Evolutionary conservation across 768 basidiomycete species (phyloP).

Genomic region (Dacryopinax spathularia): DNA sequence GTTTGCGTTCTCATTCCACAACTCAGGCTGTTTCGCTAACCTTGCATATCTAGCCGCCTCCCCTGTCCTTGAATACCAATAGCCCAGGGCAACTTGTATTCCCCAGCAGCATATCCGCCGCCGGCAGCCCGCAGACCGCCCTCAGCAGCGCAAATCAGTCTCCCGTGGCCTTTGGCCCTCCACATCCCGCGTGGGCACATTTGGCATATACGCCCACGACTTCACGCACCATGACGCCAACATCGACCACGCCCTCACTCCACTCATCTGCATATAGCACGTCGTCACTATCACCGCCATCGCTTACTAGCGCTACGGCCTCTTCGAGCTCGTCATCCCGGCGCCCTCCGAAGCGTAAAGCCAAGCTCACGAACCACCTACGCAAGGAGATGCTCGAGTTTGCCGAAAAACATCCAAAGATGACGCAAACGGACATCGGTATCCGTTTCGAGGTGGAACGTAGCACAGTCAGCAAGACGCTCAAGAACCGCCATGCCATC

Average conservation of each 20-base stretch:
- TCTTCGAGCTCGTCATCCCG: background rate
- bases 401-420: conserved; percentile 46
- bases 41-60: background rate
- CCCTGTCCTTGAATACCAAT: background rate
- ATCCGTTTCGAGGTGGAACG: conserved; percentile 63
- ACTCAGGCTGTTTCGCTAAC: background rate
- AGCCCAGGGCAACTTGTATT: background rate
- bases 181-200: background rate
- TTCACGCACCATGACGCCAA: background rate
- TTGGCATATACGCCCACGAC: background rate
- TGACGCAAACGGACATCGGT: conserved; percentile 76
- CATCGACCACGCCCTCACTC: background rate
- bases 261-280: conserved; percentile 1
- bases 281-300: background rate
- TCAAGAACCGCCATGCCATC: conserved; percentile 32
- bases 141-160: background rate
- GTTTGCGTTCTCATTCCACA: background rate
- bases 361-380: conserved; percentile 49
- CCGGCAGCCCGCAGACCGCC: background rate
- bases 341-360: conserved; percentile 11
- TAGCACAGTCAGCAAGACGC: conserved; percentile 86
- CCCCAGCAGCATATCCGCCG: background rate
- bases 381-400: conserved; percentile 62
- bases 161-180: background rate
- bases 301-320: background rate